These are phyloP conservation scores for Globisporangium iwayamae DNA, from an alignment of 352 stramenopile species.

Conservation along the genomic window DNA sequence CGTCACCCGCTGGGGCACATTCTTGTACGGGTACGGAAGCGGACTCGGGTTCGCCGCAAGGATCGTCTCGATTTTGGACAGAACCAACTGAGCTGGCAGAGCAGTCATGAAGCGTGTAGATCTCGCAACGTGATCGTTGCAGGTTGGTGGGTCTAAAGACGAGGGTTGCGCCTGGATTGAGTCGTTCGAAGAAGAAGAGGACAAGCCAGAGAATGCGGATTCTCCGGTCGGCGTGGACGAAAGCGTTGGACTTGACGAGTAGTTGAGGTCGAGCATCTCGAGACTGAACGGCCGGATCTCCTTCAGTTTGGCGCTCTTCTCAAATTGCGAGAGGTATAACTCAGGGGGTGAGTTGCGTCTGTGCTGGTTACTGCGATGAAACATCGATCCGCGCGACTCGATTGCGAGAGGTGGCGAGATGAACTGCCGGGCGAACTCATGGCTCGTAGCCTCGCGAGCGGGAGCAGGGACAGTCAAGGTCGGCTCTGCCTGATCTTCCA, in stretches of 20 bases:
- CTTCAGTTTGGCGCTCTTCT: constrained; percentile 44
- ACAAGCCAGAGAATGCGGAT: background rate
- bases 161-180: constrained; percentile 13
- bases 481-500: background rate
- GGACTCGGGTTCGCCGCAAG: constrained; percentile 38
- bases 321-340: constrained; percentile 54
- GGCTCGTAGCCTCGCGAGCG: background rate
- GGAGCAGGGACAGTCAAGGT: background rate
- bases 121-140: constrained; percentile 60
- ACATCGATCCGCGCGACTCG: constrained; percentile 27
- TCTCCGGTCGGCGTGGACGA: constrained; percentile 13
- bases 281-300: constrained; percentile 27
- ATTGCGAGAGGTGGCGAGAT: constrained; percentile 60
- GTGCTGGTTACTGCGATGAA: constrained; percentile 28
- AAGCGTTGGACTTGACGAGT: background rate
- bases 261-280: constrained; percentile 17
- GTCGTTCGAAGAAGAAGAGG: constrained; percentile 2
- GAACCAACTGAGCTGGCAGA: constrained; percentile 55
- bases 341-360: constrained; percentile 69
- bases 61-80: constrained; percentile 64
- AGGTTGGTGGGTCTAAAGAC: constrained; percentile 28
- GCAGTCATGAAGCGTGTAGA: constrained; percentile 74
- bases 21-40: constrained; percentile 39
- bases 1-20: constrained; percentile 43
- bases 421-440: constrained; percentile 19